Base-by-base conservation (phyloP, 2,329 filamentous ascomycete genomes). In the Pleochaeta shiraiana region DNA sequence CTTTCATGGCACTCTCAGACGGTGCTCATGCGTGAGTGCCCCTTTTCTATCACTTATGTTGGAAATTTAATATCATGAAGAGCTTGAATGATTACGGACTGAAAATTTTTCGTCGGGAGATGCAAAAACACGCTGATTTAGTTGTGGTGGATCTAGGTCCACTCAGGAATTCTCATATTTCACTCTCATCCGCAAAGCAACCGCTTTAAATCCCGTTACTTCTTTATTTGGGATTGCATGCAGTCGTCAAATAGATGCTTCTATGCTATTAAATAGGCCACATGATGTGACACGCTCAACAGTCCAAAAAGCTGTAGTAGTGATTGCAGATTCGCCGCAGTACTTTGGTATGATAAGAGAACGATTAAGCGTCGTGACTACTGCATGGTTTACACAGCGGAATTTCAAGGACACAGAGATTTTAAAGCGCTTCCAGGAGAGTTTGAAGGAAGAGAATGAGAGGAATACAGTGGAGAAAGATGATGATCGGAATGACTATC, bases 161-260 rank as follows among this genome's bases (percentile, higher is more conserved):
- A 87, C 86, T 65, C 93, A 98, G 76, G 93, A 97, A 76, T 98
- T 97, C 78, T 96, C 91, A 63, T 98, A 98, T 77, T 98, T 98
- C 74, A 97, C 92, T 9, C 83, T 98, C 63, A 80, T 90, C 65
- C 83, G 83, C 33, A 79, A 76, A n/a, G 34, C 67, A 75, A 75
- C 63, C 70, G 74, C 24, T 73, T 76, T 37, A 1, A 33, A 47
- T 26, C 82, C 85, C 6, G 83, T 84, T 33, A 90, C 88, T 1
- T 95, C 90, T 28, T 83, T 98, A 26, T 98, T 98, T 73, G 93
- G 93, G 67, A 96, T 98, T 72, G 88, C 90, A 21, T 98, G 93
- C 74, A 95, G 92, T 19, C 83, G 92, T 66, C 93, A 97, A 76
- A 81, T 98, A 71, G 88, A 95, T 72, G 82, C 90, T 19, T 83